phyloP scores from a whole-genome alignment of 2,329 filamentous ascomycete genomes.

The Ploettnerulaceae sp. region DNA sequence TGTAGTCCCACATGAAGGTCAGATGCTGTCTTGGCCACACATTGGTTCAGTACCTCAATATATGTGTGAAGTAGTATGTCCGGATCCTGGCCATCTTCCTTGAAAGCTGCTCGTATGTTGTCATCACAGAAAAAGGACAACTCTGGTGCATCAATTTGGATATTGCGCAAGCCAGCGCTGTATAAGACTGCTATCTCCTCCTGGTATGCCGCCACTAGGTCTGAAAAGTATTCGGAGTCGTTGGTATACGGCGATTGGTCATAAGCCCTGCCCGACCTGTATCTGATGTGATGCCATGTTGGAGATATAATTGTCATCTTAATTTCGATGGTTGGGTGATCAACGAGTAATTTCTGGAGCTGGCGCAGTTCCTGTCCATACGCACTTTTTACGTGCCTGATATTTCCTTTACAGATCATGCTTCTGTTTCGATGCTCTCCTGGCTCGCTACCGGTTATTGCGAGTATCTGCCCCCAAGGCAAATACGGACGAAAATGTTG shows the following conservation, averaged over 20 bases:
- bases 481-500: too few species aligned
- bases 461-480: neutral
- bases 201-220: conserved; percentile 2
- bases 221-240: neutral
- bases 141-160: conserved; percentile 5
- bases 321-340: neutral
- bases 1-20: neutral
- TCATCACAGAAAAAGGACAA: conserved; percentile 26
- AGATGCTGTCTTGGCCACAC: neutral
- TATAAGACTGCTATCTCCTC: conserved; percentile 1
- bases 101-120: conserved; percentile 40
- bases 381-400: neutral
- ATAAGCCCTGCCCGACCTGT: neutral
- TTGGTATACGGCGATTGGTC: neutral
- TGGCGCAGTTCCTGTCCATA: neutral
- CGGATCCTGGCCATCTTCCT: conserved; percentile 2
- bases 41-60: neutral
- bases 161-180: conserved; percentile 1
- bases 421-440: neutral
- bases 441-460: neutral
- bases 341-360: neutral
- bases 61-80: neutral
- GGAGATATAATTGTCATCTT: neutral
- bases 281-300: neutral
- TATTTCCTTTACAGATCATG: neutral